Conservation (phyloP, 345 rosid genomes). For the Murraya koenigii region DNA sequence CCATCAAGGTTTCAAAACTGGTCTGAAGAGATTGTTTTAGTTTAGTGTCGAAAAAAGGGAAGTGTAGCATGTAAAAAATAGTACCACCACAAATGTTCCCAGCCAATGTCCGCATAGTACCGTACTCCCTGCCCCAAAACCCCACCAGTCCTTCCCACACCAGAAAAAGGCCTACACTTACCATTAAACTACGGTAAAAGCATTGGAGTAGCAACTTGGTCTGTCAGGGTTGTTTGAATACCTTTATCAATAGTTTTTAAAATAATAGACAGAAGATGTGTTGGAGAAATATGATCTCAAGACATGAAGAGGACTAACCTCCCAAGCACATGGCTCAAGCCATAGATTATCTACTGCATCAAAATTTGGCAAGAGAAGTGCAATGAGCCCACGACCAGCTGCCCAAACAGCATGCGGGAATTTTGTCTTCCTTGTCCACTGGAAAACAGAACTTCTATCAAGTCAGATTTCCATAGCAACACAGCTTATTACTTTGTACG, state of each 20-base stretch:
- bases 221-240: not conserved
- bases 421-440: conserved; percentile 93
- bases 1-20: not conserved
- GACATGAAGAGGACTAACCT: conserved; percentile 38
- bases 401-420: conserved; percentile 96
- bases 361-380: conserved; percentile 75
- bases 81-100: not conserved
- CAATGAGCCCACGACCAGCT: conserved; percentile 87
- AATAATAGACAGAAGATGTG: not conserved
- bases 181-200: not conserved
- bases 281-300: not conserved
- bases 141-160: not conserved
- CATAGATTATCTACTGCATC: conserved; percentile 82
- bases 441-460: conserved; percentile 16
- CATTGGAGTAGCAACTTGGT: not conserved
- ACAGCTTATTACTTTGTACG: not conserved
- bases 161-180: not conserved
- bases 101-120: not conserved
- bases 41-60: not conserved
- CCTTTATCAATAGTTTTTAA: not conserved
- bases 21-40: not conserved
- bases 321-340: conserved; percentile 95
- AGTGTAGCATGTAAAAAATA: not conserved
- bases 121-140: not conserved
- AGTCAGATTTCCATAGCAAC: conserved; percentile 12